Percentiles rank a stretch among this genome's conserved stretches.
phyloP scores from a whole-genome alignment of 1,139 yeast genomes.

The Arxiozyma slooffiae region DNA sequence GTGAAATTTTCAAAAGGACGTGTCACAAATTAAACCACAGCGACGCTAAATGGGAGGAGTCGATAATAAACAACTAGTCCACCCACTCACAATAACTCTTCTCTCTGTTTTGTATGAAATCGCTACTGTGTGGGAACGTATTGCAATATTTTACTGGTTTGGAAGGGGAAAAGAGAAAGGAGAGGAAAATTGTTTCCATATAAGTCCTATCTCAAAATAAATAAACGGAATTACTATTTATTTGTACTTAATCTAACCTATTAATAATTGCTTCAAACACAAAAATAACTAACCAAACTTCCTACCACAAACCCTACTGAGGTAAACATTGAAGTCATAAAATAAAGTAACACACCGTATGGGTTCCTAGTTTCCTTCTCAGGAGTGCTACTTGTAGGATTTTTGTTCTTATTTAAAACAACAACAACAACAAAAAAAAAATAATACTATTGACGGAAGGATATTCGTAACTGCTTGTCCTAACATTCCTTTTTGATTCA shows the following conservation, averaged over 20 bases:
- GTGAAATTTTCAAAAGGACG: neutral
- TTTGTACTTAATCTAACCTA: neutral
- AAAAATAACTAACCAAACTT: conserved; percentile 63
- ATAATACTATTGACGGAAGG: conserved; percentile 68
- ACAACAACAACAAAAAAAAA: too few species aligned
- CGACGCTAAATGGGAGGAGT: neutral
- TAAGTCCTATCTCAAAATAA: neutral
- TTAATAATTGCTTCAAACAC: conserved; percentile 38
- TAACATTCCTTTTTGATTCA: conserved; percentile 89
- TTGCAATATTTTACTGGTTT: too few species aligned
- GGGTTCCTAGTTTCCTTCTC: conserved; percentile 20
- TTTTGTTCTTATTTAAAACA: conserved; percentile 33
- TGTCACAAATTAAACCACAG: neutral
- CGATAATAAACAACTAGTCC: too few species aligned
- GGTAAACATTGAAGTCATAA: conserved; percentile 63
- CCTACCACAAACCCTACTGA: conserved; percentile 72
- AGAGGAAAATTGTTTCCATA: too few species aligned
- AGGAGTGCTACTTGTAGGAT: neutral
- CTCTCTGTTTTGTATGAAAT: too few species aligned
- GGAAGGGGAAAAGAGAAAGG: too few species aligned
- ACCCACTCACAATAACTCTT: too few species aligned
- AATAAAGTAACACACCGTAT: conserved; percentile 40
- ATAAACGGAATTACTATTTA: neutral
- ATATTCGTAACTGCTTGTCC: conserved; percentile 96
- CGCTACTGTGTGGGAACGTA: too few species aligned